Base-by-base conservation (phyloP, 208 protist species). In the Trypanosomatidae sp. region DNA sequence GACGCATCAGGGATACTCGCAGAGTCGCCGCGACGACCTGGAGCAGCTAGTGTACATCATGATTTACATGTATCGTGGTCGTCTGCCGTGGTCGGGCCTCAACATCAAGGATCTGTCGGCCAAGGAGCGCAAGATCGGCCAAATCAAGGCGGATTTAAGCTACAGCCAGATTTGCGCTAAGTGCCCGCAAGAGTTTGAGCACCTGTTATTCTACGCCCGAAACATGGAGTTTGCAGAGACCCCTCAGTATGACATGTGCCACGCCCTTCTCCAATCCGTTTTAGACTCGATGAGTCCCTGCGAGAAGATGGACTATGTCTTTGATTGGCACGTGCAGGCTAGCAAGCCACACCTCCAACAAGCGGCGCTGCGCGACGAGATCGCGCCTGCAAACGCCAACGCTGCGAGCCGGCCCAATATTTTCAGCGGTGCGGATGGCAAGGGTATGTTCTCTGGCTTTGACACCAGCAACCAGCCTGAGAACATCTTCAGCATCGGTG, bases 41-140 rank as follows among this genome's bases (percentile, higher is more conserved):
- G 93, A 98, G 82, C 85, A 93, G 71, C 73, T 98, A 39, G 91
- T 93, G 64, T 97, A 98, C 70, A 85, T 99, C 43, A 85, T 99
- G 62, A 92, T 99, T 68, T 99, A 99, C 83, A 96, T 99, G 71
- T 85, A 98, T 64, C 87, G 93, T 33, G 98, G 98, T 9, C 80
- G 71, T 12, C 85, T 99, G 33, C 98, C 98, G 39, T 99, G 98
- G 98, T 93, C 98, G 15, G 89, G 90, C 22, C 76, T 99, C 36
- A 88, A 95, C 46, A 86, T 88, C 30, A 97, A 85, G 33, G 92
- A 98, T 64, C 77, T 67, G 8, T 72, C 95, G 22, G 88, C 97
- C 49, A 96, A 91, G 65, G 76, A 88, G 68, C 49, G 76, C 33
- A 76, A 71, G 55, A 92, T 95, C 50, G 82, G 74, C 36, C 79